These are phyloP conservation scores for Cytidiella melzeri DNA, from an alignment of 768 basidiomycete genomes.

Conservation along the genomic window DNA sequence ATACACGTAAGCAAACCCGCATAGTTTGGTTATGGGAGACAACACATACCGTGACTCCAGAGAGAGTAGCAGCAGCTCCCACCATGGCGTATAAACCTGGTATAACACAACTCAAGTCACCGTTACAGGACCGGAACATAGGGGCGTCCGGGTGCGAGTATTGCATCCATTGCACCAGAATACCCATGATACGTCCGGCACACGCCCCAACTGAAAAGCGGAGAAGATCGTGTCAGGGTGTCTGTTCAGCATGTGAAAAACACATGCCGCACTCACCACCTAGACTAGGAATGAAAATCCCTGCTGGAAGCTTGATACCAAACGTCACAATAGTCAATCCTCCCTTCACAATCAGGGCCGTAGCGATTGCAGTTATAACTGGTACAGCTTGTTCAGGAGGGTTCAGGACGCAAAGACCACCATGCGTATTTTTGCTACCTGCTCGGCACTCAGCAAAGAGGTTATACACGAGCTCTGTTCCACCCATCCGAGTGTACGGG, in stretches of 20 bases:
- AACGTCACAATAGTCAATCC: conserved; percentile 83
- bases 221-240: neutral
- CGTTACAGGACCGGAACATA: conserved; percentile 63
- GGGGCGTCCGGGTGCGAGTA: conserved; percentile 49
- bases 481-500: conserved; percentile 88
- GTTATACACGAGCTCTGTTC: conserved; percentile 90
- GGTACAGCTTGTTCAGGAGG: conserved; percentile 53
- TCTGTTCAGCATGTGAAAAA: neutral
- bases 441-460: conserved; percentile 82
- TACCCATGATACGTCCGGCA: conserved; percentile 82
- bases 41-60: conserved; percentile 87
- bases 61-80: conserved; percentile 89
- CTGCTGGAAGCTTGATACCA: conserved; percentile 86
- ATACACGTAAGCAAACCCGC: conserved; percentile 1
- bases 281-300: conserved; percentile 95
- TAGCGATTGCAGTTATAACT: conserved; percentile 57
- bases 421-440: conserved; percentile 47
- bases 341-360: conserved; percentile 79
- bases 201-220: conserved; percentile 69
- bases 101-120: conserved; percentile 67
- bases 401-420: conserved; percentile 66
- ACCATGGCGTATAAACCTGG: conserved; percentile 96
- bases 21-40: conserved; percentile 7
- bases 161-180: conserved; percentile 72
- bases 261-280: conserved; percentile 31